Base-by-base conservation (phyloP, 2,329 filamentous ascomycete species). In the Beauveria varroae region DNA sequence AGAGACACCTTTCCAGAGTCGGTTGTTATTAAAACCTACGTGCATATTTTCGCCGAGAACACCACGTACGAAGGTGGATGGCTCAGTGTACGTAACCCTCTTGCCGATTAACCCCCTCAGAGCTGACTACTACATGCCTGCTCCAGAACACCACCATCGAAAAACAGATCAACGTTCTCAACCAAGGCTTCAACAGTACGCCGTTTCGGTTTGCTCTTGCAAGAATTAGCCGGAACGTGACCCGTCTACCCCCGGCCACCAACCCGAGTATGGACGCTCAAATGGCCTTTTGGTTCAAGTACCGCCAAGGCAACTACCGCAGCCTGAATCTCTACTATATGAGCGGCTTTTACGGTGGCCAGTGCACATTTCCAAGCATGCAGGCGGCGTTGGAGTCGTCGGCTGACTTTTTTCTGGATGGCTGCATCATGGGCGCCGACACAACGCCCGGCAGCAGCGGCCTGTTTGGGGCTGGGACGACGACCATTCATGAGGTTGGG, bases 271-370 rank as follows among this genome's bases (percentile, higher is more conserved):
- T 52, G n/a, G 50, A 34, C 28, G 18, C 50, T 12, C 50, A 3
- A 20, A 22, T n/a, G 50, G 18, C 28, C 2, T 52, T 40, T 30
- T 14, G n/a, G 43, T 12, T 9, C 26, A 34, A 57, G 16, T 74
- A 81, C 49, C 76, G 77, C 66, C 73, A 77, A 69, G 75, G 75
- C 58, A 69, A 65, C 57, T 77, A 77, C 67, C 57, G 68, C 14
- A 69, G 75, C 64, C 74, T 81, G 57, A 81, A 81, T 72, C 43
- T 81, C 49, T 81, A 81, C 75, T 78, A 78, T 69, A 68, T 76
- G 59, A 67, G 67, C 26, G 63, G 67, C 51, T 68, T 68, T 50
- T 68, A 74, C 52, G 24, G 41, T 20, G 77, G 78, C 16, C 78
- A 79, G 71, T 79, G 75, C 72, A 78, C 78, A 71, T 79, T 78